A percentile compares a stretch with the other conserved stretches of the same genome.
These are phyloP conservation scores for Amanita phalloides DNA, from an alignment of 768 basidiomycete species.

Conservation along the genomic window DNA sequence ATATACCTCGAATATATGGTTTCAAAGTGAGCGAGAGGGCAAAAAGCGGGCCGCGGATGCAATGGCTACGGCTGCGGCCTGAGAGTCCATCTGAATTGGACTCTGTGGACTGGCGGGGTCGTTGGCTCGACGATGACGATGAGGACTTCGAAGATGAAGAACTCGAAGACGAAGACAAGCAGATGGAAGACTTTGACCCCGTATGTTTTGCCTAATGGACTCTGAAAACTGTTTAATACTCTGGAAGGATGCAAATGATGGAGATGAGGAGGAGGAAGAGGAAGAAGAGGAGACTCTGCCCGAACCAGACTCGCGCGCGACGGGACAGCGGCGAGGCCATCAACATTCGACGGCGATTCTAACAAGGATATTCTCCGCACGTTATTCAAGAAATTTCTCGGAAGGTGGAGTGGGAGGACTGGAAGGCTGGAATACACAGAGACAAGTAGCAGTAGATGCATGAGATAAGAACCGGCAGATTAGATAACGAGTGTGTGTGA, in stretches of 20 bases:
- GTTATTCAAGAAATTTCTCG: neutral
- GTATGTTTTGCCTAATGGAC: constrained; percentile 27
- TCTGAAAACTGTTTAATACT: neutral
- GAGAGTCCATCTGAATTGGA: constrained; percentile 73
- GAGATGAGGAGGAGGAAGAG: constrained; percentile 52
- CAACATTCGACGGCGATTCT: constrained; percentile 11
- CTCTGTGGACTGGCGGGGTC: constrained; percentile 81
- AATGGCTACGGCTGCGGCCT: constrained; percentile 87
- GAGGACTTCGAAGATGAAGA: constrained; percentile 60
- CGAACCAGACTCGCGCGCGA: constrained; percentile 15
- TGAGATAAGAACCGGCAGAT: constrained; percentile 16
- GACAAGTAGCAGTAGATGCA: constrained; percentile 21
- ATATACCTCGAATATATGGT: constrained; percentile 89
- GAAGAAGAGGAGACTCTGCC: constrained; percentile 44
- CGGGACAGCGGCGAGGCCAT: constrained; percentile 21
- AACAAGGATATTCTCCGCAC: neutral
- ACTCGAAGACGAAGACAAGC: constrained; percentile 53
- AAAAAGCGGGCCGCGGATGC: constrained; percentile 92
- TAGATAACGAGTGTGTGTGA: constrained; percentile 19
- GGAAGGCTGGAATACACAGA: constrained; percentile 33
- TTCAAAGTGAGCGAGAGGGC: constrained; percentile 96
- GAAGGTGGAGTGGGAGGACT: constrained; percentile 12
- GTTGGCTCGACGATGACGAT: constrained; percentile 67
- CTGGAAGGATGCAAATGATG: constrained; percentile 37
- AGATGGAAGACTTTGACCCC: constrained; percentile 83